Base-by-base conservation (phyloP, 208 protist species). In the Leishmania turanica region DNA sequence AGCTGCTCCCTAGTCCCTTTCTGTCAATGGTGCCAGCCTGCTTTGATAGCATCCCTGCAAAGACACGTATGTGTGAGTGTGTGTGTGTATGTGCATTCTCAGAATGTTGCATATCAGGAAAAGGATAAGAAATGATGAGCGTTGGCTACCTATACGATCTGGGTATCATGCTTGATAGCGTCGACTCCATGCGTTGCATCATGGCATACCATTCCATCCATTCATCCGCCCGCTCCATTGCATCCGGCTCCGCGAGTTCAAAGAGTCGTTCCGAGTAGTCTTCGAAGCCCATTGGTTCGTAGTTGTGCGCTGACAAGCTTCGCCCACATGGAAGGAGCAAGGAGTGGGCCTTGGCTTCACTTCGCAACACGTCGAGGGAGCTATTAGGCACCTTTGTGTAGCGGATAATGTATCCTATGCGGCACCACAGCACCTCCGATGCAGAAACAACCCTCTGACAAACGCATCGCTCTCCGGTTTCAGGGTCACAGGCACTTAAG, bases 191-290 rank as follows among this genome's bases (percentile, higher is more conserved):
- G 17, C 78, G 72, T 40, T 90, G 82, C 72, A 96, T 76, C 72
- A 72, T 86, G 1, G 73, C 73, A 64, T 96, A 96, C 95, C 95
- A 98, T 24, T 40, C 51, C 90, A 97, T 93, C 93, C 95, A 98
- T 58, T 84, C 88, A 69, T 90, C 90, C 0, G 91, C 62, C 1
- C 89, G 74, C n/a, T 82, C 78, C 80, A 84, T 75, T 24, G 90
- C 88, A 58, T 96, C 84, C 5, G 95, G 95, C 81, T 98, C 93
- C 21, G 77, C 51, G 13, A 98, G 86, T 80, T 89, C 85, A 42
- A 97, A 90, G 40, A 93, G 84, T 3, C 95, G 89, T 78, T 98
- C 93, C 0, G 88, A 90, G 77, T 96, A 96, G 37, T 90, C 87
- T 65, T 98, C 93, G 79, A 92, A 97, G 0, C 95, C 95, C 40